Evolutionary conservation across 305 asterid species (phyloP), one percentile per base, ranked within the genome.

Genomic region (Fraxinus platypoda): DNA sequence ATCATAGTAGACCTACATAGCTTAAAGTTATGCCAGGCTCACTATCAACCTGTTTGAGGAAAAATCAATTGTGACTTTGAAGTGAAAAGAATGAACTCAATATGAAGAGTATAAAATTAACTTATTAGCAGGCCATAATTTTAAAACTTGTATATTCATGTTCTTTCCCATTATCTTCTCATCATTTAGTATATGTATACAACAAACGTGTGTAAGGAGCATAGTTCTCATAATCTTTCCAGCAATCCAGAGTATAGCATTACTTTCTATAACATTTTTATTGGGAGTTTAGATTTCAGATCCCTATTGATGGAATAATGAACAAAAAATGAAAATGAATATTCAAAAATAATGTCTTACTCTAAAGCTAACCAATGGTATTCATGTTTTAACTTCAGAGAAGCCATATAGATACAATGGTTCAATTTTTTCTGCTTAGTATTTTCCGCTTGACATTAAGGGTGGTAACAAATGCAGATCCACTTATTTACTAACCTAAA

Each of bases 401-500:
- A 59, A 66, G 49, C 85, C 68, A 17, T 19, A 33, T 31, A 59
- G 59, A 79, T 68, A 23, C 26, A 26, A 28, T 68, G 37, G 37
- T 30, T 28, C 74, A 7, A 68, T 4, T 70, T 30, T 52, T 68
- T 3, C 74, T 70, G 41, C 23, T 70, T 4, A 13, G 5, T 28
- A 70, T 28, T 21, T 28, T 28, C 34, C 23, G 1, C 41, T 12
- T 70, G 41, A 70, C 37, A 30, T 70, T 70, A 83, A 68, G 13
- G 41, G 73, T 75, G 41, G 85, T 66, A 78, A 46, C 38, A 82
- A 72, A 64, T 80, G 70, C 13, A 78, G 57, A 81, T 37, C 78
- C 46, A 25, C 77, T 15, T 30, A 59, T 71, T 75, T 17, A 86
- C 95, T 77, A 81, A 97, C 99, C 98, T 93, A 81, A 91, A 91